Evolutionary conservation across 805 yeast species (phyloP).

Genomic region (Cephaloascus fragrans): DNA sequence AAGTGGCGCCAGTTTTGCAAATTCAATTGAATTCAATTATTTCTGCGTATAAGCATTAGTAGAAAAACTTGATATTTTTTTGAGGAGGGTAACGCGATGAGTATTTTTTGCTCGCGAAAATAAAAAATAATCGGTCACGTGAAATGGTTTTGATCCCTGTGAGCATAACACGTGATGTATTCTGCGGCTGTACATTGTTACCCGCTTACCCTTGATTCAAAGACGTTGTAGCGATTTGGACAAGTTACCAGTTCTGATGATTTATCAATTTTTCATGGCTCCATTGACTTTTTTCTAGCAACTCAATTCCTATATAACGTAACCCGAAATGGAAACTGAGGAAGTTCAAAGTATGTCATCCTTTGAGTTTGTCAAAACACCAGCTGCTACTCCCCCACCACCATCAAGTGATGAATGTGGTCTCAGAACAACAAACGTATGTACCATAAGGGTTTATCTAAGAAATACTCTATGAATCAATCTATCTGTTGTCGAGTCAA

Average conservation of each 20-base stretch:
- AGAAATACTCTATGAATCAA: too few relatives aligned
- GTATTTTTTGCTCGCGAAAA: constrained; percentile 11
- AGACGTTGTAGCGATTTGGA: not conserved
- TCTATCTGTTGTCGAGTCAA: too few relatives aligned
- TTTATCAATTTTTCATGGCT: not conserved
- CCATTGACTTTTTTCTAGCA: not conserved
- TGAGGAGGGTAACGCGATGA: constrained; percentile 3
- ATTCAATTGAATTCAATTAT: too few relatives aligned
- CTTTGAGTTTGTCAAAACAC: constrained; percentile 52
- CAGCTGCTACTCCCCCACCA: constrained; percentile 35
- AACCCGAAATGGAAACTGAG: not conserved
- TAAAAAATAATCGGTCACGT: too few relatives aligned
- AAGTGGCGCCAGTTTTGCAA: too few relatives aligned
- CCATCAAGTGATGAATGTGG: constrained; percentile 33
- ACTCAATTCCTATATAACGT: too few relatives aligned
- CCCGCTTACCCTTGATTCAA: not conserved
- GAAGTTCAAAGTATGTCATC: not conserved
- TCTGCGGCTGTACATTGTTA: too few relatives aligned
- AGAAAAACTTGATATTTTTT: constrained; percentile 1
- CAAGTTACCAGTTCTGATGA: not conserved
- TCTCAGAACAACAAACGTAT: constrained; percentile 35
- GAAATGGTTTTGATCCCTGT: too few relatives aligned
- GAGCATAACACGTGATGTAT: too few relatives aligned
- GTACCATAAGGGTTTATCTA: too few relatives aligned
- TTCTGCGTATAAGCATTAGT: too few relatives aligned